Percentiles rank a stretch among this genome's conserved stretches.
phyloP scores from a whole-genome alignment of 2,329 filamentous ascomycete genomes.

The Penicillium sp. region DNA sequence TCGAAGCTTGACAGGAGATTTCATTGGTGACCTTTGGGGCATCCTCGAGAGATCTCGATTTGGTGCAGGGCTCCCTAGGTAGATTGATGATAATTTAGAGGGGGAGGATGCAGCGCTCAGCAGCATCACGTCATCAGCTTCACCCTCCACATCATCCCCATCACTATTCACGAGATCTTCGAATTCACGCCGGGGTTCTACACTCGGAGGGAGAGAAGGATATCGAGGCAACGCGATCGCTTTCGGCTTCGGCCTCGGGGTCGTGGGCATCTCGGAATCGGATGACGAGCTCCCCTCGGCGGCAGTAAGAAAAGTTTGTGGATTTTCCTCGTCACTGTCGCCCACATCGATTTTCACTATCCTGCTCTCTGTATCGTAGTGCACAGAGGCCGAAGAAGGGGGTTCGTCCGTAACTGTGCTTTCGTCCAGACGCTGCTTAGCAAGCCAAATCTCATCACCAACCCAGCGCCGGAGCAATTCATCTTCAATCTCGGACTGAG shows the following conservation, averaged over 20 bases:
- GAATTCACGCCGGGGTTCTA: not conserved
- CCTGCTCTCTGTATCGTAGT: not conserved
- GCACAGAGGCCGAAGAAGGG: not conserved
- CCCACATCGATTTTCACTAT: not conserved
- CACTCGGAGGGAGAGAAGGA: not conserved
- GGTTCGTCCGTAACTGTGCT: not conserved
- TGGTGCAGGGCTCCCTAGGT: slow-evolving; percentile 7
- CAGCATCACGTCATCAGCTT: not conserved
- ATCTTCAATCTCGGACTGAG: slow-evolving; percentile 29
- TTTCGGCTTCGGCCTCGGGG: not conserved
- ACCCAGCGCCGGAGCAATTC: slow-evolving; percentile 30
- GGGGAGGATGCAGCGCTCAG: slow-evolving; percentile 6
- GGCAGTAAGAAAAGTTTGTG: not conserved
- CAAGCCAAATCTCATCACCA: slow-evolving; percentile 15
- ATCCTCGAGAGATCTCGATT: slow-evolving; percentile 4
- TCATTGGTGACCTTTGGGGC: slow-evolving; percentile 6
- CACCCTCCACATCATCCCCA: slow-evolving; percentile 1
- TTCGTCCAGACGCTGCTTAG: not conserved
- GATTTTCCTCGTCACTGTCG: not conserved
- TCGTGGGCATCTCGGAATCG: not conserved
- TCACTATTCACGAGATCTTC: slow-evolving; percentile 3
- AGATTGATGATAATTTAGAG: slow-evolving; percentile 10
- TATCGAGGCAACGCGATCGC: not conserved
- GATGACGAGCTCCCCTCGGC: not conserved
- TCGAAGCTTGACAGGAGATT: not conserved